Evolutionary conservation across 179 eudicot genomes (phyloP), one percentile per base, ranked within the genome.

Genomic region (Silene vulgaris): DNA sequence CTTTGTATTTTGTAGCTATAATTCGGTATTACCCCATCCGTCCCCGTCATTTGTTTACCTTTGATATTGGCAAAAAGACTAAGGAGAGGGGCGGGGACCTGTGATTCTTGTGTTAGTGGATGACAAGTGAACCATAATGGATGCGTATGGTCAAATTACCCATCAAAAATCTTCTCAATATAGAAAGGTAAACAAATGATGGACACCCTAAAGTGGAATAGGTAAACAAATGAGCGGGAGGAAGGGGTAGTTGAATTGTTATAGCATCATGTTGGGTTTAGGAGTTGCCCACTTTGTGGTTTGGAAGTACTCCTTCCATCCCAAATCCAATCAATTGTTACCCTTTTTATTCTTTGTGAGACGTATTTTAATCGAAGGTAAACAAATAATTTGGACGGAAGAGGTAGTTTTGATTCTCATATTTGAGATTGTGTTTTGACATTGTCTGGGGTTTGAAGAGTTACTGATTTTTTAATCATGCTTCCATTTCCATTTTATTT

Each of bases 261-360:
- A 8, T 3, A 35, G 28, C 30, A 45, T 69, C 11, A 8, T n/a
- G 11, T 66, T 8, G 20, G 71, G 8, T 66, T 32, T 17, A 66
- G 40, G 48, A 35, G 50, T 32, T 66, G 23, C 50, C 71, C 71
- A 67, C 48, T 67, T 67, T 67, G 52, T 37, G 21, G 2, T 35
- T 67, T 67, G 40, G 12, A 67, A n/a, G 12, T 19, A 32, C 37
- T 29, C 11, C 12, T 65, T 65, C 5, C 16, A 9, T 65, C 8
- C 8, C 8, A 3, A 32, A 3, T 32, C 1, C 17, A 3, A 4
- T 65, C 32, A 28, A 16, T 16, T 65, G 45, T 26, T 13, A 1
- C 3, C 28, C n/a, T 5, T 16, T 30, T 30, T 32, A 6, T 16
- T 9, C 2, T 21, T 29, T 65, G 69, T 6, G 16, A 60, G 64